Evolutionary conservation across 2,329 filamentous ascomycete genomes (phyloP), one percentile per base, ranked within the genome.

Genomic region (Aspergillus novoparasiticus): DNA sequence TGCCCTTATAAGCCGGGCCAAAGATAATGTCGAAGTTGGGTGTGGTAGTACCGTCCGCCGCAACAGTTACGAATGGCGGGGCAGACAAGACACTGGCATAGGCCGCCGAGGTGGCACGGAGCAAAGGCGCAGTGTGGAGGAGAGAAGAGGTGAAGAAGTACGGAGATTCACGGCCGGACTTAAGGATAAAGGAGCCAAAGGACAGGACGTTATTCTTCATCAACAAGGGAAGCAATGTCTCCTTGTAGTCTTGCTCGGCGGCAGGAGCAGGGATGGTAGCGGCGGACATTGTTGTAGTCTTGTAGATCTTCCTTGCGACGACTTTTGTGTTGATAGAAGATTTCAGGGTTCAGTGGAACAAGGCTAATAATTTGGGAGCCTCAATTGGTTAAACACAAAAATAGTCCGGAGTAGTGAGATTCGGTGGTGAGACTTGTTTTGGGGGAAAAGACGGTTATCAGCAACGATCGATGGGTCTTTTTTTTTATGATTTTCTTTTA

Each of bases 81-180:
- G 77, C 69, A 59, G 83, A 79, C 48, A 88, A 77, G 1, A 85
- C 84, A 60, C 84, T 81, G 1, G 94, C 94, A 79, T 94, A 98
- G 63, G 94, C 93, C 46, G 88, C 86, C 58, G 90, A 87, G 70
- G 97, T 91, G 61, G 93, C 88, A 66, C 86, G 86, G 67, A 96
- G 87, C 34, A 97, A 87, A 66, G 89, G 85, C 26, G 90, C 90
- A 58, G 89, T 89, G 84, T 95, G 93, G 81, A 98, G 96, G 72
- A 92, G 88, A 64, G 94, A 93, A 54, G 94, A 93, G 80, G 97
- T 97, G 88, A 98, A 96, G 85, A 98, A 98, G 86, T 98, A 98
- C 48, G 95, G 95, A 14, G 93, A 97, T 72, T 79, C 76, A 73
- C 94, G 92, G 80, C 92, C 92, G 59, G 94, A 97, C 83, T 99